phyloP scores from a whole-genome alignment of 495 filamentous ascomycete genomes.

The Mycothermus thermophilus region DNA sequence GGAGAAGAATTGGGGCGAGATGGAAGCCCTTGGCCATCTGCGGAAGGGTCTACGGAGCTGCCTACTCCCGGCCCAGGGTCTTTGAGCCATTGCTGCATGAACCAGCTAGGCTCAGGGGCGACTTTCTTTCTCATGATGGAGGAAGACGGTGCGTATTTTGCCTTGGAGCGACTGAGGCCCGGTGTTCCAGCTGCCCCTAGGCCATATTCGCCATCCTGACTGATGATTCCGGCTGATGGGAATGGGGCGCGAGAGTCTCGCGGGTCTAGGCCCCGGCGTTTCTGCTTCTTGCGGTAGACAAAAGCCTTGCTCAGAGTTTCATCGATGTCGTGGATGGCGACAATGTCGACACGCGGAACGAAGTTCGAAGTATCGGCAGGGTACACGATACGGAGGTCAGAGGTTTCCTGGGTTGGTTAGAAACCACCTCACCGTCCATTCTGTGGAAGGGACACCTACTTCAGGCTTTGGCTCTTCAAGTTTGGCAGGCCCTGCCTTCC shows the following conservation, averaged over 20 bases:
- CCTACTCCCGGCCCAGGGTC: neutral
- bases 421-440: too few species aligned
- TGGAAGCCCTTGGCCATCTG: too few species aligned
- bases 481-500: too few species aligned
- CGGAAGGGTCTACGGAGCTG: too few species aligned
- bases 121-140: slow-evolving; percentile 3
- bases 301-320: slow-evolving; percentile 6
- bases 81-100: slow-evolving; percentile 3
- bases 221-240: slow-evolving; percentile 4
- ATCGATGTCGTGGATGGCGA: slow-evolving; percentile 9
- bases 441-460: too few species aligned
- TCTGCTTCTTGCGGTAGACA: slow-evolving; percentile 5
- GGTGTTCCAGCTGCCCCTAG: slow-evolving; percentile 4
- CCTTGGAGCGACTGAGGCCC: neutral
- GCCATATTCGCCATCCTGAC: slow-evolving; percentile 5
- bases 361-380: neutral
- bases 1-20: too few species aligned
- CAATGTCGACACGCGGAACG: slow-evolving; percentile 6
- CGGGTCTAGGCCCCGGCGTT: slow-evolving; percentile 3
- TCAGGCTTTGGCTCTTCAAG: too few species aligned
- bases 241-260: slow-evolving; percentile 1
- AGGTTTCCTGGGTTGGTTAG: neutral
- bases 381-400: slow-evolving; percentile 3
- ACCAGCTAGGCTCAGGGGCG: neutral
- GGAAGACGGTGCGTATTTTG: neutral